Percentiles rank a stretch among this genome's conserved stretches.
phyloP scores from a whole-genome alignment of 129 eudicot genomes.

The Cynara cardunculus region DNA sequence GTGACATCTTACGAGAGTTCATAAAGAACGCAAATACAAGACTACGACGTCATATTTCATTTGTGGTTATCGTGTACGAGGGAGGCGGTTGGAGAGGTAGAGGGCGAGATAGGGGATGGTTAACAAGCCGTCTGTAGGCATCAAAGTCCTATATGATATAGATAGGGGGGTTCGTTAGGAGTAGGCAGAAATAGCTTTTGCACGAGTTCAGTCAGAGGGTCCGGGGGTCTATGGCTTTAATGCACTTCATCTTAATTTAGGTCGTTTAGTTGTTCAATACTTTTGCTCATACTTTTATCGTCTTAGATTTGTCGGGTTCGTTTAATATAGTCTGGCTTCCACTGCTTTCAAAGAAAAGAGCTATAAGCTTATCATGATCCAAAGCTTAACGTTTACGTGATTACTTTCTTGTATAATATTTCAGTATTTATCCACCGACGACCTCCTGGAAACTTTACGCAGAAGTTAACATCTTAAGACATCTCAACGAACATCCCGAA shows the following conservation, averaged over 20 bases:
- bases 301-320: neutral
- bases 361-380: neutral
- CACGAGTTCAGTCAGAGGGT: neutral
- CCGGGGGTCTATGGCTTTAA: neutral
- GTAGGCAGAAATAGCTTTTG: neutral
- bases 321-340: too few relatives aligned
- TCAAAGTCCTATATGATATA: neutral
- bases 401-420: neutral
- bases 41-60: neutral
- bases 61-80: neutral
- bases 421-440: too few relatives aligned
- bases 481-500: neutral
- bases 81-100: neutral
- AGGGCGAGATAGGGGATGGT: neutral
- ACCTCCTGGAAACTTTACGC: neutral
- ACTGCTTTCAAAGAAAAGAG: neutral
- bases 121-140: neutral
- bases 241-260: neutral
- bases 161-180: neutral
- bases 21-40: neutral
- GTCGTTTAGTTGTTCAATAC: too few relatives aligned
- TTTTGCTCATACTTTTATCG: too few relatives aligned
- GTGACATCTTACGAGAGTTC: neutral
- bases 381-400: neutral
- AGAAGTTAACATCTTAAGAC: neutral